Base-by-base conservation (phyloP, 352 stramenopile species). In the Phytophthora uliginosa region DNA sequence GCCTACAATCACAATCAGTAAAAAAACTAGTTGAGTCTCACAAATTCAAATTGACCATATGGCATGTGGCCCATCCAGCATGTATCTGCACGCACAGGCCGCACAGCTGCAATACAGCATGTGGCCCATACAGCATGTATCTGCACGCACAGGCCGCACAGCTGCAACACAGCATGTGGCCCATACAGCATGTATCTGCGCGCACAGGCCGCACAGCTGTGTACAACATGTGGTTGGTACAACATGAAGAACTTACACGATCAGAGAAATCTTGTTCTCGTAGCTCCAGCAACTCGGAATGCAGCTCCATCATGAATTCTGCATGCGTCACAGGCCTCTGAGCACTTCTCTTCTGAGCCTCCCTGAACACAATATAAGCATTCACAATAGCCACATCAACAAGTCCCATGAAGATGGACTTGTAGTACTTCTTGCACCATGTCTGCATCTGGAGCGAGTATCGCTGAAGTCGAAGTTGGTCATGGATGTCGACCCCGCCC, bases 351-450 rank as follows among this genome's bases (percentile, higher is more conserved):
- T n/a, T n/a, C n/a, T n/a, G n/a, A 4, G 56, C 40, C 24, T 67
- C 52, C 4, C 52, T 26, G 28, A 69, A 33, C 7, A 78, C 52
- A 45, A 78, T 59, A 52, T 67, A 78, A 0, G 31, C 26, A 28
- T 75, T 78, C 20, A 77, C 60, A 8, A 77, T 54, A 17, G 66
- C 60, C 51, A 74, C 69, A 54, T 78, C 66, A 1, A 78, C 40
- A 18, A 78, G 24, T 7, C 58, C 71, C 28, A 78, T 31, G 22
- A 78, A 74, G 3, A 78, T 40, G 7, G 31, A 20, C 24, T 78
- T 78, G 66, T 75, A 69, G 62, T 78, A 78, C 10, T 59, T 59
- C 15, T 59, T 59, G 54, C 54, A 59, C 33, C 54, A 59, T 18
- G 54, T 59, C 12, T 59, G 54, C 6, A 48, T 18, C 5, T 45